These are phyloP conservation scores for Paecilomyces fulvus DNA, from an alignment of 2,329 filamentous ascomycete species.

Conservation along the genomic window DNA sequence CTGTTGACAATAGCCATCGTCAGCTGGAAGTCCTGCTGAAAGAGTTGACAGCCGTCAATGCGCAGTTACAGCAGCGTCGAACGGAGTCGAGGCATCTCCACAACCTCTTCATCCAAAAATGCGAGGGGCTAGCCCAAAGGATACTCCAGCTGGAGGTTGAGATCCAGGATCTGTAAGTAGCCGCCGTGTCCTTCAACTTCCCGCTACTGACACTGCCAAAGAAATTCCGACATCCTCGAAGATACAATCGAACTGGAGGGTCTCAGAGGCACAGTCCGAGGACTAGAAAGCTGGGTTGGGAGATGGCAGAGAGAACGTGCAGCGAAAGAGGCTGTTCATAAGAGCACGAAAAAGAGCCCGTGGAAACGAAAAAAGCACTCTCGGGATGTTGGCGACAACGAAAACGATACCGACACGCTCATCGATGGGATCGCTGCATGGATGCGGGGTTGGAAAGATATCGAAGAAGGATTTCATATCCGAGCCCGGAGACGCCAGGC, in stretches of 20 bases:
- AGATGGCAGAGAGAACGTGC: conserved; percentile 18
- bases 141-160: conserved; percentile 54
- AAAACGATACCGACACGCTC: conserved; percentile 19
- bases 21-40: conserved; percentile 16
- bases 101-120: conserved; percentile 49
- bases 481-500: conserved; percentile 55
- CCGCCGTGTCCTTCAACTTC: not conserved
- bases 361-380: conserved; percentile 11
- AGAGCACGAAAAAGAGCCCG: conserved; percentile 7
- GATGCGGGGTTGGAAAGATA: conserved; percentile 36
- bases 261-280: conserved; percentile 27
- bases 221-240: conserved; percentile 23
- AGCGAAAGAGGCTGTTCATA: not conserved
- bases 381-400: not conserved
- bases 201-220: conserved; percentile 5
- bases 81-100: conserved; percentile 49
- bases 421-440: conserved; percentile 34
- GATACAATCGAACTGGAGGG: conserved; percentile 26
- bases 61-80: conserved; percentile 19
- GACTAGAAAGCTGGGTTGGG: conserved; percentile 25
- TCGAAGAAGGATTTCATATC: conserved; percentile 29
- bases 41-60: conserved; percentile 17
- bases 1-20: conserved; percentile 6
- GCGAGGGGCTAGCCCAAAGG: conserved; percentile 49
- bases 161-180: conserved; percentile 47